Evolutionary conservation across 306 rosid genomes (phyloP), one percentile per base, ranked within the genome.

Genomic region (Styphnolobium japonicum): DNA sequence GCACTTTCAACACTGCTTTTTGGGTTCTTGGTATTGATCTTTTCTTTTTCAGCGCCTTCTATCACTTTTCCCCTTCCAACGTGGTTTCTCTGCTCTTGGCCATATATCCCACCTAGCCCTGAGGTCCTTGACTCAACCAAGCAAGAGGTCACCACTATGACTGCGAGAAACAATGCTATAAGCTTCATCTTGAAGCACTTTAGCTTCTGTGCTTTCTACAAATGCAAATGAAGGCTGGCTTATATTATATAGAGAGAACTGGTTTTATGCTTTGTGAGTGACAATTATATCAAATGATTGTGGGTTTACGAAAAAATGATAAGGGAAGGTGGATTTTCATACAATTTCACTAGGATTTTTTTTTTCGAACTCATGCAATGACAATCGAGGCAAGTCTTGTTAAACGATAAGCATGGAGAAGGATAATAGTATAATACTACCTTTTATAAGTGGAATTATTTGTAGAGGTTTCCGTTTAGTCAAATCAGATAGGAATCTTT

Each of bases 31-130:
- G 33, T 67, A 45, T 45, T 66, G 80, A 67, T 73, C 72, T 67
- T 83, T 43, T 19, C 87, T 9, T 77, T 78, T 40, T 60, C 77
- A 60, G n/a, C 46, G 53, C 64, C 82, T 82, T 84, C 82, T 36
- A 77, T 71, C 7, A 58, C 22, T 74, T 83, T 81, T 36, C 86
- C 81, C 5, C 57, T 71, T 65, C 81, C 63, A 42, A 9, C 53
- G 10, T 4, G 78, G 75, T 73, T 84, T 53, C 76, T 75, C 66
- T 87, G 85, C 82, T 83, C 89, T 77, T 82, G 87, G 29, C 87
- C 87, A 60, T 74, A 80, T 45, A 71, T 82, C 34, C 90, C 88
- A 60, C 87, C 88, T 52, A 86, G 7, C 45, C 62, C 74, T 9
- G 45, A 79, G 57, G 85, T 81, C 46, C 80, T 67, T 10, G 89